Percentiles rank a stretch among this genome's conserved stretches.
Conservation (phyloP, 257 asterid species). For the Lycium ferocissimum region DNA sequence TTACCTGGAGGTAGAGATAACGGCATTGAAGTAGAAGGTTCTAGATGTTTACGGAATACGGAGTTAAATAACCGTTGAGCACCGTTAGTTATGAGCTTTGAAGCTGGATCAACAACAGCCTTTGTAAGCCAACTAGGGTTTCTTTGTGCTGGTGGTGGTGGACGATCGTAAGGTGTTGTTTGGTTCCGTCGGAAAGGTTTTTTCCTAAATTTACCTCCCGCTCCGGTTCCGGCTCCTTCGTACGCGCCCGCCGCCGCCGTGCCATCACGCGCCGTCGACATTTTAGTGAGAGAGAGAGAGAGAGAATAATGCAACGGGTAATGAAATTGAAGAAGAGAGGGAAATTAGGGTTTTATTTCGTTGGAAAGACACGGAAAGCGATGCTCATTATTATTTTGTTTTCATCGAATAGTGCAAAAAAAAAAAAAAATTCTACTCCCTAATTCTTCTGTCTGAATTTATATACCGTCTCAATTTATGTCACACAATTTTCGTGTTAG, state of each 20-base stretch:
- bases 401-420: neutral
- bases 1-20: conserved; percentile 42
- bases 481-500: no score
- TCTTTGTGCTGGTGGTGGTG: conserved; percentile 47
- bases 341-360: conserved; percentile 57
- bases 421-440: neutral
- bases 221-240: conserved; percentile 75
- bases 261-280: conserved; percentile 78
- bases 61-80: conserved; percentile 73
- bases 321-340: conserved; percentile 29
- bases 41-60: conserved; percentile 62
- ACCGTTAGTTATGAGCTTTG: conserved; percentile 65
- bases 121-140: conserved; percentile 74
- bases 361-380: neutral
- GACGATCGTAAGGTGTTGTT: conserved; percentile 90
- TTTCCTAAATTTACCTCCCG: conserved; percentile 83
- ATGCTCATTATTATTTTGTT: neutral
- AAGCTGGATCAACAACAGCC: conserved; percentile 87
- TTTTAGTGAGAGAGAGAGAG: conserved; percentile 39
- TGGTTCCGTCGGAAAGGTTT: conserved; percentile 58
- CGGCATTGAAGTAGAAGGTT: conserved; percentile 46
- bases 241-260: conserved; percentile 50
- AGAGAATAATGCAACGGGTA: conserved; percentile 21
- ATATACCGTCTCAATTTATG: no score
- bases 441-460: no score